A percentile compares a stretch with the other conserved stretches of the same genome.
These are phyloP conservation scores for Anthoceros angustus DNA, from an alignment of 225 moss, liverwort and hornwort species.

Conservation along the genomic window DNA sequence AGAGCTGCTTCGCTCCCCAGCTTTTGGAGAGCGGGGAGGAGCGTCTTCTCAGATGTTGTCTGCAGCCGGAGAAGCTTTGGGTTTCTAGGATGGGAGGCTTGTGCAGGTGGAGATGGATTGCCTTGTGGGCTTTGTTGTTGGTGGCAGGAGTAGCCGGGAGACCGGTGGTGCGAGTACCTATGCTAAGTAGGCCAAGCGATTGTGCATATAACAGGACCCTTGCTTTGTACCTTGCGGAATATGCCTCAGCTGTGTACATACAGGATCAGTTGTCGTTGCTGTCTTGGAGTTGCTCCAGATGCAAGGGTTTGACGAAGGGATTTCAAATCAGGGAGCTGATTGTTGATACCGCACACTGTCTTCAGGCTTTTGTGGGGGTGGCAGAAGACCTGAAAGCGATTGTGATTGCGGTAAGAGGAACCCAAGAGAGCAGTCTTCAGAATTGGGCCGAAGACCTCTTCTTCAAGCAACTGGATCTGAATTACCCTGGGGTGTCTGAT, in stretches of 20 bases:
- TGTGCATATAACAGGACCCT: conserved; percentile 73
- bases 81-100: neutral
- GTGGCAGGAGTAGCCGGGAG: neutral
- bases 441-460: conserved; percentile 90
- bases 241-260: conserved; percentile 76
- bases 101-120: neutral
- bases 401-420: conserved; percentile 78
- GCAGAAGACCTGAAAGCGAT: conserved; percentile 63
- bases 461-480: conserved; percentile 80
- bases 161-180: neutral
- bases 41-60: neutral
- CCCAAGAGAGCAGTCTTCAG: conserved; percentile 59
- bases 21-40: neutral
- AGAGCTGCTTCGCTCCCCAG: neutral
- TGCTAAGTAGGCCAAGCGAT: conserved; percentile 13
- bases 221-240: conserved; percentile 80
- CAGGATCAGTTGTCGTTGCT: conserved; percentile 34
- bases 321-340: conserved; percentile 65
- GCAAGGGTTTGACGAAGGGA: conserved; percentile 71
- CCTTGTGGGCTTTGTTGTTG: neutral
- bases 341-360: conserved; percentile 58
- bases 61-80: neutral
- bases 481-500: conserved; percentile 67
- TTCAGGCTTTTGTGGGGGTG: conserved; percentile 87
- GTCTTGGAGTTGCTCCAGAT: conserved; percentile 82